A percentile compares a stretch with the other conserved stretches of the same genome.
Evolutionary conservation across 768 basidiomycete species (phyloP).

Genomic region (Candolleomyces aberdarensis): DNA sequence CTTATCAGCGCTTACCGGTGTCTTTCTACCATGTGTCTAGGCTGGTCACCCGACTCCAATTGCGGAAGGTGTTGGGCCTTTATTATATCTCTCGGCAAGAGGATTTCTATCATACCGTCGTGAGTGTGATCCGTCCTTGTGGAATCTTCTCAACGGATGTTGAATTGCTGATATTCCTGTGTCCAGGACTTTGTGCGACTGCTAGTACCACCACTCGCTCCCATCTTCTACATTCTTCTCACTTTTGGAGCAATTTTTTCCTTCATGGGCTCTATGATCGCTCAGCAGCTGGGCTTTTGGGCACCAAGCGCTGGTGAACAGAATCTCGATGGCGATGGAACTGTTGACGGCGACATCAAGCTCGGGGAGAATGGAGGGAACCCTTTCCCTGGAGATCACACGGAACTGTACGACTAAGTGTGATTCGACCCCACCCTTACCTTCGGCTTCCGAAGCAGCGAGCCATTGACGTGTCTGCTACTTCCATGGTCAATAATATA

Average conservation of each 20-base stretch:
- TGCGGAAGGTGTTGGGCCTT: background rate
- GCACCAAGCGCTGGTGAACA: slow-evolving; percentile 3
- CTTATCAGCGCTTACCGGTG: background rate
- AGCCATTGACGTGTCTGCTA: too few species aligned
- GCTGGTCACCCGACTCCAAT: slow-evolving; percentile 4
- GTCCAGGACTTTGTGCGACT: slow-evolving; percentile 41
- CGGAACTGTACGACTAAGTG: background rate
- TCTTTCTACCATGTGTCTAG: background rate
- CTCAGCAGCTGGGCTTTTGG: slow-evolving; percentile 34
- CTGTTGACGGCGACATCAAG: background rate
- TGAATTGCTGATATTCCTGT: background rate
- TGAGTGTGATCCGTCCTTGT: slow-evolving; percentile 34
- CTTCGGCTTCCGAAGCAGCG: too few species aligned
- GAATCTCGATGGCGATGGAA: background rate
- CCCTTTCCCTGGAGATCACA: background rate
- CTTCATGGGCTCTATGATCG: slow-evolving; percentile 23
- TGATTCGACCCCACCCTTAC: too few species aligned
- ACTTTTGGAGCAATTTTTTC: slow-evolving; percentile 22
- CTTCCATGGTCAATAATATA: too few species aligned
- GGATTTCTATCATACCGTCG: slow-evolving; percentile 10
- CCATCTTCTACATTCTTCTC: slow-evolving; percentile 29
- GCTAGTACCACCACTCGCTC: slow-evolving; percentile 39
- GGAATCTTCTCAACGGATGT: background rate
- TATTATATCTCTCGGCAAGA: slow-evolving; percentile 10
- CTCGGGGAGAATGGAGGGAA: background rate